phyloP scores from a whole-genome alignment of 2,329 filamentous ascomycete genomes.

The Acarospora socialis region DNA sequence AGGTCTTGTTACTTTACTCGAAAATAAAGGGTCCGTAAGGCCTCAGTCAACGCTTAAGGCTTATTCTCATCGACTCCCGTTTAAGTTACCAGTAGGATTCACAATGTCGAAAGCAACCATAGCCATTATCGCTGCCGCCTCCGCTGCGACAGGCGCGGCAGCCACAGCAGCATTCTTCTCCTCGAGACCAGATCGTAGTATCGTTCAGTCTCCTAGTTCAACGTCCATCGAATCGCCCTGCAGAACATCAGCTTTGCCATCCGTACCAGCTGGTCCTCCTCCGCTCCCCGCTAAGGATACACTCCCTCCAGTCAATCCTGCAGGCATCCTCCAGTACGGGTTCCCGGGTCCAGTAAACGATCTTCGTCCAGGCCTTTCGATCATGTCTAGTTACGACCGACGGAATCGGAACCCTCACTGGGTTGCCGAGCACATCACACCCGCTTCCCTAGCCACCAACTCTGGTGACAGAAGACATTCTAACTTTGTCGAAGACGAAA shows the following conservation, averaged over 20 bases:
- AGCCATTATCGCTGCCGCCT: conserved; percentile 59
- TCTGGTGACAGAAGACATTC: conserved; percentile 76
- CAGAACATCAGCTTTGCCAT: conserved; percentile 14
- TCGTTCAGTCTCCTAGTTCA: conserved; percentile 21
- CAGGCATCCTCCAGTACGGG: conserved; percentile 69
- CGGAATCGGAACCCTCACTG: conserved; percentile 82
- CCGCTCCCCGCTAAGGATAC: conserved; percentile 21
- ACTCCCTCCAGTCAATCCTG: conserved; percentile 50
- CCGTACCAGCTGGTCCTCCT: conserved; percentile 23
- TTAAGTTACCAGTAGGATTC: conserved; percentile 11
- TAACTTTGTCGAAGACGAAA: conserved; percentile 65
- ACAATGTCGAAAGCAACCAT: conserved; percentile 67
- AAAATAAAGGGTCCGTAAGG: too few relatives aligned
- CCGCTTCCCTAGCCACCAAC: conserved; percentile 58
- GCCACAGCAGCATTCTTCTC: conserved; percentile 55
- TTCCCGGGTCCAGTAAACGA: conserved; percentile 87
- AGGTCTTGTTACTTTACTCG: too few relatives aligned
- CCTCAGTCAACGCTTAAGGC: background rate
- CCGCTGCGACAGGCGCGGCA: conserved; percentile 63
- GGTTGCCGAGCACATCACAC: conserved; percentile 94
- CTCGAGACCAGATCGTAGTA: conserved; percentile 31
- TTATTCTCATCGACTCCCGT: background rate
- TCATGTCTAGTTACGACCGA: conserved; percentile 82
- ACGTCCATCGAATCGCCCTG: conserved; percentile 17
- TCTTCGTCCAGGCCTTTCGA: conserved; percentile 57